Base-by-base conservation (phyloP, 805 yeast species). In the Pichia rugopelliculosa region DNA sequence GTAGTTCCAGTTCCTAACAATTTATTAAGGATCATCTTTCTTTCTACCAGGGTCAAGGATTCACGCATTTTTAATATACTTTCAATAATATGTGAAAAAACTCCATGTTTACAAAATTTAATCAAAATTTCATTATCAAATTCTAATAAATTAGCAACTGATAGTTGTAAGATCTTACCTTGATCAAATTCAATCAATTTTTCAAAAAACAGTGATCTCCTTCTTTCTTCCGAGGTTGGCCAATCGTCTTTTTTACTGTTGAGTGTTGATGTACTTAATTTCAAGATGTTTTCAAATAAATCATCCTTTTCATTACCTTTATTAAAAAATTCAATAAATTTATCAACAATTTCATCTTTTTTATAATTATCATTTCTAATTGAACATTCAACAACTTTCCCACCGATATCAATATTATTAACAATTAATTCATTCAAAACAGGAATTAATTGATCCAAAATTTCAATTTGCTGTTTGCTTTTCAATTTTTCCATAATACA, bases 151-250 rank as follows among this genome's bases (percentile, higher is more conserved):
- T 82, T 79, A 44, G 79, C 80, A 60, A 86, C 71, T 1, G 80
- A 73, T 39, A 80, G 71, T 15, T 73, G 64, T 13, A 83, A 71
- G 51, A 87, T 80, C 42, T 70, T 68, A 25, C 73, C 71, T 25
- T 26, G 22, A 57, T 87, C 91, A 58, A 80, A 85, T 30, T 76
- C 77, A 61, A 87, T 78, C 48, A 89, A 68, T 54, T 80, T 79
- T 60, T 88, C 91, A 48, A 86, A 66, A 56, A 89, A 83, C 18
- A 87, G 56, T 0, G 95, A 72, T 51, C 93, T 71, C 68, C 90
- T 78, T 71, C 95, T 77, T 61, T 87, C 96, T 57, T 86, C 93
- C 0, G 89, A 84, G 1, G 95, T 87, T 41, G 96, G 96, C 95
- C 95, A 87, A 62, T 87, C 95, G 55, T 80, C 95, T 53, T 77